Conservation (phyloP, 2,329 filamentous ascomycete genomes). For the Ascomycota sp. region DNA sequence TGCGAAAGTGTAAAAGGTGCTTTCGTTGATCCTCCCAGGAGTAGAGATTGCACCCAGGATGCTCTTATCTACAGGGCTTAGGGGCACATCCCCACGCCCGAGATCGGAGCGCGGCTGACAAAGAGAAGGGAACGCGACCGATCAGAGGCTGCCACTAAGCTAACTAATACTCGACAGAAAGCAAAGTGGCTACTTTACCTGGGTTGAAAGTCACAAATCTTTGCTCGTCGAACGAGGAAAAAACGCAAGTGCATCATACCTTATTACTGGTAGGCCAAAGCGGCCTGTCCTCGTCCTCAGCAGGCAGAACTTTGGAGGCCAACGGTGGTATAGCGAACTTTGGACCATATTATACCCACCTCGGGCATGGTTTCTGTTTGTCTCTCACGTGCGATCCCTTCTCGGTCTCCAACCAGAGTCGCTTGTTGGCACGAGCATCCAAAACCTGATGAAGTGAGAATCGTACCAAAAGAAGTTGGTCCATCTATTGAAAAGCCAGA, state of each 20-base stretch:
- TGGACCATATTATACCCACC: constrained; percentile 91
- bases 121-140: too few species aligned
- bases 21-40: too few species aligned
- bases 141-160: too few species aligned
- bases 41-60: too few species aligned
- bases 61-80: too few species aligned
- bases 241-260: constrained; percentile 72
- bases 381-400: constrained; percentile 62
- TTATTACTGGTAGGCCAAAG: constrained; percentile 75
- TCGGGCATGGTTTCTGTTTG: constrained; percentile 81
- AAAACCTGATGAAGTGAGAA: constrained; percentile 70
- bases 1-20: too few species aligned
- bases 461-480: constrained; percentile 59
- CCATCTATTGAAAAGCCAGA: constrained; percentile 62
- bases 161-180: too few species aligned
- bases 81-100: too few species aligned
- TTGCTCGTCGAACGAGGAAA: constrained; percentile 82
- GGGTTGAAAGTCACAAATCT: constrained; percentile 89
- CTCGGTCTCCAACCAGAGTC: constrained; percentile 67
- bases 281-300: constrained; percentile 67
- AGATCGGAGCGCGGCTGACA: too few species aligned
- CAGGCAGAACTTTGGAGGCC: constrained; percentile 31
- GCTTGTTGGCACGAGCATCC: constrained; percentile 71
- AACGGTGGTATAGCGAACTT: constrained; percentile 58
- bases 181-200: constrained; percentile 76